phyloP scores from a whole-genome alignment of 805 yeast genomes.

The Lipomyces yamanashiensis region DNA sequence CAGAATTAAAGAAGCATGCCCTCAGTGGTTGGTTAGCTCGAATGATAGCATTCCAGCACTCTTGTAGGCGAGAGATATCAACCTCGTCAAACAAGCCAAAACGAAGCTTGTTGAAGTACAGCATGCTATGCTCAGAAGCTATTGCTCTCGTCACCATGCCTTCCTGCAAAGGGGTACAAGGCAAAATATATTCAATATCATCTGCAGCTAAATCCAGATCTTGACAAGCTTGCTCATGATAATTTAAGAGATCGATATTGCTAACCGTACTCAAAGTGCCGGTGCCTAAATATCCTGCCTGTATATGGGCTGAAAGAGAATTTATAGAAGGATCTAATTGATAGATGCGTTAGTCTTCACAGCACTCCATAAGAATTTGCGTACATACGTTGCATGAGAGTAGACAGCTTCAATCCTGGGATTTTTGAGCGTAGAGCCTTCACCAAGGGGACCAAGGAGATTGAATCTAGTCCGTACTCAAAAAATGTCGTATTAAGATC shows the following conservation, averaged over 20 bases:
- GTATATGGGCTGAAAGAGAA: conserved; percentile 2
- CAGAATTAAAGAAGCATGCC: conserved; percentile 33
- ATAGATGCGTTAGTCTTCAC: too few relatives aligned
- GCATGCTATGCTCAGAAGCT: neutral
- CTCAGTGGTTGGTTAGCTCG: conserved; percentile 25
- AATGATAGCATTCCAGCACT: conserved; percentile 19
- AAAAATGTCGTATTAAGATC: conserved; percentile 29
- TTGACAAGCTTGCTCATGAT: conserved; percentile 20
- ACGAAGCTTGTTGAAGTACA: conserved; percentile 27
- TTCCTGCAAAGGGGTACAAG: conserved; percentile 40
- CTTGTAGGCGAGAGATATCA: conserved; percentile 18
- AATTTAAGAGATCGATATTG: conserved; percentile 11
- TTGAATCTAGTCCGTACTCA: conserved; percentile 40
- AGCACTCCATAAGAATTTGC: too few relatives aligned
- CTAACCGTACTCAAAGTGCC: neutral
- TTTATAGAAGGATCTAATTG: conserved; percentile 26
- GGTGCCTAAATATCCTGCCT: neutral
- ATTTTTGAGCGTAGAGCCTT: conserved; percentile 15
- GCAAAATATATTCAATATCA: conserved; percentile 30
- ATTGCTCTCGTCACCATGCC: conserved; percentile 35
- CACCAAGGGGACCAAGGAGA: conserved; percentile 34
- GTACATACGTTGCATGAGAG: conserved; percentile 18
- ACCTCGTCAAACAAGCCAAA: conserved; percentile 26
- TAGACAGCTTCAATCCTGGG: conserved; percentile 9
- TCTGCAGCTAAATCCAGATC: conserved; percentile 24